phyloP scores from a whole-genome alignment of 2,329 filamentous ascomycete genomes.

The Aspergillus melleus region DNA sequence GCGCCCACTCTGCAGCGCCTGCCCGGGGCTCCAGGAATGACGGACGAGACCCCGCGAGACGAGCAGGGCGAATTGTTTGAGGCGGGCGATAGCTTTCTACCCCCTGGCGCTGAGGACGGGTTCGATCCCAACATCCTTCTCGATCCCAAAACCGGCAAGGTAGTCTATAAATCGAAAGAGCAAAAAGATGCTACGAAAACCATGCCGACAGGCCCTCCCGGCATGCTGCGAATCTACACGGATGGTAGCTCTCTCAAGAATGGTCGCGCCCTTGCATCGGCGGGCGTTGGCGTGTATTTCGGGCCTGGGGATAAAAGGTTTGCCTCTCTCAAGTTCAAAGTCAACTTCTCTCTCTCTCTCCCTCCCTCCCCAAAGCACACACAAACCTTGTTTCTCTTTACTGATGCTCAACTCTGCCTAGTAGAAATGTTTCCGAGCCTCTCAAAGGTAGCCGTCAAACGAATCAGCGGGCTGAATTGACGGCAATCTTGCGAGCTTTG shows the following conservation, averaged over 20 bases:
- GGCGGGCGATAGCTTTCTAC: constrained; percentile 57
- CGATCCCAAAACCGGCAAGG: constrained; percentile 53
- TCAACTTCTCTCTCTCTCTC: background rate
- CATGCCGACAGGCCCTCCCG: constrained; percentile 44
- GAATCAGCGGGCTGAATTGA: constrained; percentile 94
- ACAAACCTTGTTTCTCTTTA: background rate
- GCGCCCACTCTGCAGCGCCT: constrained; percentile 36
- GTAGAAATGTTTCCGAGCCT: constrained; percentile 72
- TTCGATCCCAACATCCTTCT: constrained; percentile 61
- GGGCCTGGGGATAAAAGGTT: constrained; percentile 59
- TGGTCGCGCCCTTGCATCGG: constrained; percentile 55
- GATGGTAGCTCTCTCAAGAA: constrained; percentile 64
- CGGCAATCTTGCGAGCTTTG: constrained; percentile 79
- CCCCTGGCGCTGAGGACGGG: constrained; percentile 58
- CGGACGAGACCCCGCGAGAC: constrained; percentile 42
- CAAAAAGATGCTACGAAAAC: constrained; percentile 51
- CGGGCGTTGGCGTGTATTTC: constrained; percentile 66
- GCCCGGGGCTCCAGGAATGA: constrained; percentile 38
- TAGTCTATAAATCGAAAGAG: constrained; percentile 56
- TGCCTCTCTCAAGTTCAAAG: constrained; percentile 15
- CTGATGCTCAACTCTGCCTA: constrained; percentile 24
- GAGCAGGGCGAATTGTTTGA: constrained; percentile 47
- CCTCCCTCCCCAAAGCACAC: no score
- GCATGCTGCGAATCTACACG: constrained; percentile 61
- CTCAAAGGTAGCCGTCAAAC: constrained; percentile 76